Evolutionary conservation across 2,329 filamentous ascomycete genomes (phyloP), one percentile per base, ranked within the genome.

Genomic region (Onygenales sp.): DNA sequence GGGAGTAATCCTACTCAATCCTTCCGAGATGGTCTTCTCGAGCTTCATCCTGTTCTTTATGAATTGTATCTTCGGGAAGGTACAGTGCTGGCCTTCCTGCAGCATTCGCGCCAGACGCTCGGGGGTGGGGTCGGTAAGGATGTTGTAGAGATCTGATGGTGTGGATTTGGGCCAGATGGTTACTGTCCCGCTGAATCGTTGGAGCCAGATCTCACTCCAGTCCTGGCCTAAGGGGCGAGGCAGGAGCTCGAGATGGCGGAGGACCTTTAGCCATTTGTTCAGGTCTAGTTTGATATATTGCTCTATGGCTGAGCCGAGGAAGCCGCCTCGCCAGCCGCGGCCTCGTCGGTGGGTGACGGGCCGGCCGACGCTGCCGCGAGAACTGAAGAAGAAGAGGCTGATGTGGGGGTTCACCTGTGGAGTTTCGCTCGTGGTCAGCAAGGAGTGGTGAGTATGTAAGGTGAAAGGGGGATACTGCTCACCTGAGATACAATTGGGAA

Each of bases 331-430:
- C 93, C 93, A 98, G 53, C 93, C 93, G 46, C 90, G 86, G 4
- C 93, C 93, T 61, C 86, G 86, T 52, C 93, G 87, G 69, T 98
- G 93, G 0, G 91, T 96, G 14, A 97, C 93, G 8, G 93, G 93
- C 51, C 88, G 85, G 4, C 93, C 93, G 8, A 97, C 92, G 0
- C 87, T 86, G 10, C 93, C 93, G 34, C 93, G 82, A 0, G 91
- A 95, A 33, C 87, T 93, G 76, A 97, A 98, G 80, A 98, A 97
- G 78, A 98, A 98, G 32, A 97, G 83, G 64, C 95, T 97, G 70
- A 98, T 92, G 68, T 98, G 93, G 1, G 93, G 93, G 68, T 98
- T 98, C 48, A 96, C 92, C 72, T 90, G 81, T 60, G 77, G 80
- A 61, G 85, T 40, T 21, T 43, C 33, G 48, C 48, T 42, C 33